Base-by-base conservation (phyloP, 352 stramenopile genomes). In the Phytophthora parvispora region DNA sequence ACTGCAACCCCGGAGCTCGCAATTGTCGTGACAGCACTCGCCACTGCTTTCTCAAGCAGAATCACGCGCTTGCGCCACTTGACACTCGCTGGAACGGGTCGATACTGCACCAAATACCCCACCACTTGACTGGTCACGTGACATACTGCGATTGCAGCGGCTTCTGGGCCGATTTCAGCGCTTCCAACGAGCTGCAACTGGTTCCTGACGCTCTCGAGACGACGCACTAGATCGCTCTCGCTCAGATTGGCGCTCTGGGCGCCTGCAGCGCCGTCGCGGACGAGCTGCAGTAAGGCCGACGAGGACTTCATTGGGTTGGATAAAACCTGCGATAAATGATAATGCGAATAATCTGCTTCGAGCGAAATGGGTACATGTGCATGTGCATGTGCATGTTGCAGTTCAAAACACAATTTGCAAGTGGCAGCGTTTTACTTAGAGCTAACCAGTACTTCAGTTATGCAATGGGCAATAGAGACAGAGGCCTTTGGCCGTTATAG, bases 21-120 rank as follows among this genome's bases (percentile, higher is more conserved):
- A 5, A 74, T n/a, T 36, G 9, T 28, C 6, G 42, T 53, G 8
- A 55, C 54, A 22, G 60, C 56, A 38, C 56, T 73, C 43, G 60
- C 32, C 8, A 77, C 54, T 49, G 68, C 51, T 12, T 49, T 67
- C 31, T 80, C 68, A 8, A 77, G n/a, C 55, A 77, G 18, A 49
- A 75, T 50, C 20, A 80, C 64, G 18, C 72, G 63, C 2, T 64
- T 67, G 7, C 49, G 63, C 72, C 68, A 77, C 45, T 64, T 73
- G 29, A 28, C 51, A 55, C 43, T 63, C n/a, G 31, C 58, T 59
- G 34, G 20, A 45, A 74, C 8, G 36, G 64, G 63, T 2, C 63
- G 59, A 64, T 71, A 15, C 18, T 53, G 52, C 38, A 69, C 48
- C 15, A 80, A 28, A 15, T 64, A 66, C n/a, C 63, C 59, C 47